Evolutionary conservation across 164 flowering plant species (phyloP).

Genomic region (Liriodendron chinense): DNA sequence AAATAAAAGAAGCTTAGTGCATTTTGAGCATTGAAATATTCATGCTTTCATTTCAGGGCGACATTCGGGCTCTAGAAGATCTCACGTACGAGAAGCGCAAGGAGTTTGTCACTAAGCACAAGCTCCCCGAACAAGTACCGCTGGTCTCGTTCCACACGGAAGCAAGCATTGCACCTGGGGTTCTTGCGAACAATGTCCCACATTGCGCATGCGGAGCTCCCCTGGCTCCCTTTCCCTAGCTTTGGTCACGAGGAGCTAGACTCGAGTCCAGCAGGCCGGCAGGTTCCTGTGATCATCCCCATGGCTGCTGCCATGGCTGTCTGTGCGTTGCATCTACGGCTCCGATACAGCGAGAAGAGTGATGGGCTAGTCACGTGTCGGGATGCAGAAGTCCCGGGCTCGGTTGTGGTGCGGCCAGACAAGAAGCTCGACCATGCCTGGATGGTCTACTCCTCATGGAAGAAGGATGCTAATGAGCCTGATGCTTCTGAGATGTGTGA

Average conservation of each 20-base stretch:
- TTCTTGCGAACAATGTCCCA: conserved; percentile 76
- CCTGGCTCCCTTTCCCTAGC: conserved; percentile 57
- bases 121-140: conserved; percentile 66
- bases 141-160: conserved; percentile 83
- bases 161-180: conserved; percentile 62
- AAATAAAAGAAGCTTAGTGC: neutral
- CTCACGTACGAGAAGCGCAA: conserved; percentile 83
- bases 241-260: conserved; percentile 30
- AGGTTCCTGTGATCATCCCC: conserved; percentile 70
- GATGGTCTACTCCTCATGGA: conserved; percentile 84
- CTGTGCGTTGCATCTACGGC: conserved; percentile 67
- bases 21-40: neutral
- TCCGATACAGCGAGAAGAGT: conserved; percentile 86
- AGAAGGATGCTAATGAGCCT: conserved; percentile 37
- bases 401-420: conserved; percentile 68
- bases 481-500: conserved; percentile 78
- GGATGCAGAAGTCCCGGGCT: conserved; percentile 92
- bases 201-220: conserved; percentile 89
- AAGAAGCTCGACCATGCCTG: conserved; percentile 84
- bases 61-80: conserved; percentile 81
- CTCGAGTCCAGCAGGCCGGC: conserved; percentile 25
- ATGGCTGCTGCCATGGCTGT: conserved; percentile 84
- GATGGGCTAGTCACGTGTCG: conserved; percentile 88
- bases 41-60: conserved; percentile 49
- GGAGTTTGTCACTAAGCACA: conserved; percentile 69